Evolutionary conservation across 495 filamentous ascomycete species (phyloP), one percentile per base, ranked within the genome.

Genomic region (Aspergillus indologenus): DNA sequence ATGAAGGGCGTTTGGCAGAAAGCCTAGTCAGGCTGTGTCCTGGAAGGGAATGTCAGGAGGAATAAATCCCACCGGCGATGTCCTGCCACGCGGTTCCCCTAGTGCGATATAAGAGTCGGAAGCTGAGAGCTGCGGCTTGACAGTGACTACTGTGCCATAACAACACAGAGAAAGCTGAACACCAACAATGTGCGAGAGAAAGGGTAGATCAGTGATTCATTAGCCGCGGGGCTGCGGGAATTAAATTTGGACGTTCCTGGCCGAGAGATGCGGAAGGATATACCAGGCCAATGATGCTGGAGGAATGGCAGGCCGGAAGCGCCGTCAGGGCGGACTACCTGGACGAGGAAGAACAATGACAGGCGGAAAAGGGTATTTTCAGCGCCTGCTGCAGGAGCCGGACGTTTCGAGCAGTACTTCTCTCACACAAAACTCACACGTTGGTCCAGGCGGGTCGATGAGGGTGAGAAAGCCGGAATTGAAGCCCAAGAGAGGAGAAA

Each of bases 191-290:
- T 31, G 57, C 12, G 51, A 58, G 43, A 46, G n/a, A 47, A 49
- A 56, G 48, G 62, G 61, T 48, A 52, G 34, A 62, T 57, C 61
- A 56, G 48, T 56, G 66, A 57, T 64, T 61, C 54, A 69, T 43
- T 66, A 69, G 63, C 47, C 66, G 66, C 66, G 60, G 57, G n/a
- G 63, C 44, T 45, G 47, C 47, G 53, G 49, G 24, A 54, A 52
- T 51, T 63, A 49, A 61, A 58, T 61, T 64, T 62, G 45, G 54
- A 61, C 50, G 57, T 60, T 54, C 50, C 58, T 61, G 56, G 42
- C 53, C 45, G 50, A n/a, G 24, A 44, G 19, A 50, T 34, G 43
- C 14, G 21, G 23, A 49, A 22, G 29, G 40, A 45, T 20, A 45
- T 53, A 34, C 51, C 61, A 48, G 53, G 53, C 66, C 66, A 68